Evolutionary conservation across 768 basidiomycete genomes (phyloP).

Genomic region (Pisolithus albus): DNA sequence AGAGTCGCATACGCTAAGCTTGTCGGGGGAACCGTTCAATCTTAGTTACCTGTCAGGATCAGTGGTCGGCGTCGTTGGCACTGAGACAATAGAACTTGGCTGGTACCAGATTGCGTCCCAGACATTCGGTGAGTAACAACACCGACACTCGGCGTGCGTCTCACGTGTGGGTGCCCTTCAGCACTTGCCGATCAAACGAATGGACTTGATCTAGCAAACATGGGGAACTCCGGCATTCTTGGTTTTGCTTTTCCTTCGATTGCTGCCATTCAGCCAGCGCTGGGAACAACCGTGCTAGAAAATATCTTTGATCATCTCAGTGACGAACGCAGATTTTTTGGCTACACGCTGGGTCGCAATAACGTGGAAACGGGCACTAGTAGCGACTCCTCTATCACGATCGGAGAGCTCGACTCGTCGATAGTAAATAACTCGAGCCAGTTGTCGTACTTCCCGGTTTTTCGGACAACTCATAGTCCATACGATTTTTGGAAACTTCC

Average conservation of each 20-base stretch:
- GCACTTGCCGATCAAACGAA: slow-evolving; percentile 39
- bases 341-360: slow-evolving; percentile 40
- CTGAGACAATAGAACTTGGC: slow-evolving; percentile 42
- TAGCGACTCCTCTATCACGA: slow-evolving; percentile 40
- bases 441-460: slow-evolving; percentile 36
- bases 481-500: slow-evolving; percentile 59
- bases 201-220: slow-evolving; percentile 37
- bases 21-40: slow-evolving; percentile 33
- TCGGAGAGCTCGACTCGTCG: slow-evolving; percentile 41
- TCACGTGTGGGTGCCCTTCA: slow-evolving; percentile 15
- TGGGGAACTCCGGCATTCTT: slow-evolving; percentile 48
- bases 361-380: slow-evolving; percentile 12
- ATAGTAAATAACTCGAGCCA: slow-evolving; percentile 24
- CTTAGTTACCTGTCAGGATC: slow-evolving; percentile 47
- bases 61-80: slow-evolving; percentile 39
- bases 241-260: slow-evolving; percentile 46
- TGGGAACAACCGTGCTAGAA: slow-evolving; percentile 40
- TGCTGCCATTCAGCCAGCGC: slow-evolving; percentile 38
- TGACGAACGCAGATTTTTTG: slow-evolving; percentile 41
- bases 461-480: slow-evolving; percentile 23
- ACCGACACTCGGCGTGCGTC: neutral
- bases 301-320: slow-evolving; percentile 40
- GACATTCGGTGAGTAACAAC: slow-evolving; percentile 34
- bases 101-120: slow-evolving; percentile 40
- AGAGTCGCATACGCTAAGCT: slow-evolving; percentile 23